Conservation (phyloP, 176 grass and related monocot genomes). For the Otatea glauca region DNA sequence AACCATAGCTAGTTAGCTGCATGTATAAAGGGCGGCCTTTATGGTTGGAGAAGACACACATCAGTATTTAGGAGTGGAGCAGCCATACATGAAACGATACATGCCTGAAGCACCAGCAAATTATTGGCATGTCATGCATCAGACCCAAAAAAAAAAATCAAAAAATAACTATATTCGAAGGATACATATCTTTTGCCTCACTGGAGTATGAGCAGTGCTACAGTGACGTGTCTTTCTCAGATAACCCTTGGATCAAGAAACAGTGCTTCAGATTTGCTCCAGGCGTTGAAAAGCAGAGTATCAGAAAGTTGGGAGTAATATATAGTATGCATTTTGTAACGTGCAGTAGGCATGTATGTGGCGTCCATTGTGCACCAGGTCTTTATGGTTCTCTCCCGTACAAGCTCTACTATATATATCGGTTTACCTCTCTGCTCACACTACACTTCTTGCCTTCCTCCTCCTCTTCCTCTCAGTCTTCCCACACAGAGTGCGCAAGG, state of each 20-base stretch:
- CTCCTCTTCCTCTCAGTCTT: background rate
- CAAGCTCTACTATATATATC: slow-evolving; percentile 38
- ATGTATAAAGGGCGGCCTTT: slow-evolving; percentile 14
- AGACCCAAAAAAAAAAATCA: background rate
- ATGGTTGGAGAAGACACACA: background rate
- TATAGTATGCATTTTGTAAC: background rate
- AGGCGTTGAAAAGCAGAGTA: background rate
- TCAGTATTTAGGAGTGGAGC: background rate
- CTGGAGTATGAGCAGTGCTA: background rate
- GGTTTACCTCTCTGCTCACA: slow-evolving; percentile 15
- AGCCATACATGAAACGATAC: background rate
- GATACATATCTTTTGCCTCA: background rate
- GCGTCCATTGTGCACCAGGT: background rate
- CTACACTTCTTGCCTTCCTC: slow-evolving; percentile 28
- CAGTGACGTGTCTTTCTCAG: background rate
- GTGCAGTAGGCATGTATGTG: background rate
- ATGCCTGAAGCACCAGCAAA: background rate
- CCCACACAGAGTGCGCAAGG: slow-evolving; percentile 39
- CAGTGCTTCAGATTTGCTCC: background rate
- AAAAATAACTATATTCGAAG: background rate
- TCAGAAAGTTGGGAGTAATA: slow-evolving; percentile 1
- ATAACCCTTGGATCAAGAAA: slow-evolving; percentile 8
- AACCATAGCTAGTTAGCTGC: slow-evolving; percentile 1
- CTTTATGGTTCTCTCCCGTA: slow-evolving; percentile 12
- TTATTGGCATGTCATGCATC: background rate